Base-by-base conservation (phyloP, 768 basidiomycete genomes). In the Psilocybe sp. region DNA sequence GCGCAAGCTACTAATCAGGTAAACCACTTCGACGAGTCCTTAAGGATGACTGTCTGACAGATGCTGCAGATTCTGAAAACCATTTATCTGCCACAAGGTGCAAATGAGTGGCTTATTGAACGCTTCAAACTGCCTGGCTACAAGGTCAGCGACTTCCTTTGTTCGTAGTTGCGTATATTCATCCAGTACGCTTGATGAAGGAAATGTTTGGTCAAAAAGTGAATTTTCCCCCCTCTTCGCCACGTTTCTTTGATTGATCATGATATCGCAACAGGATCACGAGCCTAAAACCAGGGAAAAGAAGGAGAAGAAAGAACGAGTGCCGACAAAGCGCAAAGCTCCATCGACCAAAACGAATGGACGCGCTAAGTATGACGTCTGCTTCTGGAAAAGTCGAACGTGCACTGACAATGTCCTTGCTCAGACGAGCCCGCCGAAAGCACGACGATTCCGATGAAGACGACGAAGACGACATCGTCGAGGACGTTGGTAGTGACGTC, bases 1-100 rank as follows among this genome's bases (percentile, higher is more conserved):
- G 64, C 78, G 2, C 90, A 89, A 39, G 80, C 80, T 0, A 79
- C 79, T 1, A 81, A 82, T 50, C 76, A 85, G 77, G 90, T 82
- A 46, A 15, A 52, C 33, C 1, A 18, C 16, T 35, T 20, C 13
- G 5, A 19, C 48, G n/a, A 15, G 35, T 18, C 8, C 8, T 28
- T 46, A 13, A 28, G 7, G 7, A 28, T 7, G 23, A 28, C 23
- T 28, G 23, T 28, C 23, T 28, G 23, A 28, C 23, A 7, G 3
- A 7, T 23, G 18, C 46, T 54, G 5, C 49, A 92, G 90, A 82
- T 88, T 47, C 44, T 82, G 45, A 83, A 83, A 60, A 85, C 79
- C 0, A 69, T 78, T 4, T 93, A 87, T 61, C 68, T 94, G 28
- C 78, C 87, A 14, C 79, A 81, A 39, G 76, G 82, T 42, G 78